Base-by-base conservation (phyloP, 2,329 filamentous ascomycete species). In the Lecanosticta acicola region DNA sequence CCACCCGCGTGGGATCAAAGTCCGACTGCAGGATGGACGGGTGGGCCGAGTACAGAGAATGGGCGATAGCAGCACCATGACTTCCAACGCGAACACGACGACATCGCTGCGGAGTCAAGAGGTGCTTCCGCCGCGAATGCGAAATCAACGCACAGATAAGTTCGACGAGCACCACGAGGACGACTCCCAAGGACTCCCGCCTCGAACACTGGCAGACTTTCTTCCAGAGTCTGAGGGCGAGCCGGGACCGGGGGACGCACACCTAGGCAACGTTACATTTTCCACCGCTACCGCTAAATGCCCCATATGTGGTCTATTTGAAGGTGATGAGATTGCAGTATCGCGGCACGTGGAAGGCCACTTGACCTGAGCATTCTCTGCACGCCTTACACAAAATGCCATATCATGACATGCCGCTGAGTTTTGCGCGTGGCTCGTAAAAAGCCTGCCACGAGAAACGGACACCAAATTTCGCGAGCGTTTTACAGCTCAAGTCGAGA, bases 1-100 rank as follows among this genome's bases (percentile, higher is more conserved):
- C 55, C 86, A 91, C 58, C 84, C 84, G 2, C 76, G 84, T 8
- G 86, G 86, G 32, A 86, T 90, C 68, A 91, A 90, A 66, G 57
- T 49, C 32, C 78, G 85, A 2, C 71, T 91, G 4, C 68, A 71
- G 1, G 84, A 86, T 62, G 85, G 85, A 1, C 74, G 83, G 19
- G 78, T 91, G 2, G 86, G 86, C 1, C 71, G 86, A 13, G 86
- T 91, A 20, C 86, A 90, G 65, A 71, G 74, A 36, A 74, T 87
- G 37, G 34, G 32, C 29, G 45, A 35, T 29, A 19, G n/a, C n/a
- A n/a, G n/a, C n/a, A n/a, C 35, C 16, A 34, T 16, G 17, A 19
- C 32, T 16, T 20, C 35, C 11, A n/a, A 11, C 14, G 16, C 33
- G 20, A 17, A 14, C 34, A n/a, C 14, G 19, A 9, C 13, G 14